Conservation (phyloP, 2,329 filamentous ascomycete species). For the Clarireedia sp. region DNA sequence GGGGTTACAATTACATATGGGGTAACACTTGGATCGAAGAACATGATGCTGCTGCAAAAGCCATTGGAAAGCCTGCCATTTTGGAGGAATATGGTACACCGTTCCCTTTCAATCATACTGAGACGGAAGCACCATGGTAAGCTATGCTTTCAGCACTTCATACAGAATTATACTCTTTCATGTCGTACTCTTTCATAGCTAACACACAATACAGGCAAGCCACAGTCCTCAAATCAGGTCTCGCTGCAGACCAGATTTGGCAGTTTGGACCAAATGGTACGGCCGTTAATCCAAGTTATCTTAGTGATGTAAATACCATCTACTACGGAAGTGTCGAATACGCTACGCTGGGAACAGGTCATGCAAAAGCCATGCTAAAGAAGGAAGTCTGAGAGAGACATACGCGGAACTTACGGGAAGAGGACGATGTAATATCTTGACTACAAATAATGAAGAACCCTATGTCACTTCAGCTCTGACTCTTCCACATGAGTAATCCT, state of each 20-base stretch:
- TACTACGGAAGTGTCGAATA: constrained; percentile 20
- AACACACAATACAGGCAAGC: constrained; percentile 14
- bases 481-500: no score
- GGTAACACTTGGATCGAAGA: constrained; percentile 40
- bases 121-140: constrained; percentile 16
- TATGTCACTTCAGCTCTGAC: neutral
- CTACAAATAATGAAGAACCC: neutral
- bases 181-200: neutral
- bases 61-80: constrained; percentile 33
- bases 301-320: constrained; percentile 23
- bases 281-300: constrained; percentile 10
- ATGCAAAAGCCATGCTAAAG: constrained; percentile 19
- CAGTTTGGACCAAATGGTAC: constrained; percentile 21
- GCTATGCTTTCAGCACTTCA: neutral
- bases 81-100: constrained; percentile 33
- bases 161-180: no score
- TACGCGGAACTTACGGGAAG: neutral
- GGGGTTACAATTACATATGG: constrained; percentile 33
- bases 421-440: no score
- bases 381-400: constrained; percentile 14
- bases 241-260: constrained; percentile 25
- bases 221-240: constrained; percentile 16
- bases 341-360: constrained; percentile 15
- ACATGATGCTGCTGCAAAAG: constrained; percentile 34
- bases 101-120: constrained; percentile 20